Base-by-base conservation (phyloP, 163 green algal species). In the Scenedesmus sp. region DNA sequence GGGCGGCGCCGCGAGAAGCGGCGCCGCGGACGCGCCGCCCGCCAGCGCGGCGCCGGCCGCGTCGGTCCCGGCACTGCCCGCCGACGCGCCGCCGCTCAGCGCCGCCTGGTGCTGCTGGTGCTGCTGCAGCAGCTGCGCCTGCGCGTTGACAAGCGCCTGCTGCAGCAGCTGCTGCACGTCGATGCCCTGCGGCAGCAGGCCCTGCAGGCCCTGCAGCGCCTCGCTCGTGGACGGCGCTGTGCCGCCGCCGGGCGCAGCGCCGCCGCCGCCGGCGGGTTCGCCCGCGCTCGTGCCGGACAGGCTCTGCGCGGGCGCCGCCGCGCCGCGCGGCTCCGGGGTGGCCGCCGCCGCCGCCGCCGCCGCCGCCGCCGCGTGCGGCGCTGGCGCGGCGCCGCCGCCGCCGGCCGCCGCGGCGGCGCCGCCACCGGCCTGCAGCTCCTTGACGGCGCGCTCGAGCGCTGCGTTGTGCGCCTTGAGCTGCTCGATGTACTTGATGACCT, bases 401-500 rank as follows among this genome's bases (percentile, higher is more conserved):
- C n/a, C 14, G 13, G n/a, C n/a, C n/a, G n/a, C n/a, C 9, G 29
- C 51, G 26, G 0, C 31, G n/a, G 34, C 34, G 17, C 44, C 18
- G 4, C 20, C 53, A 17, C 39, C 56, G 36, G 34, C 24, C 31
- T 54, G 34, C 50, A 65, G 2, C 6, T 73, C 60, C n/a, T 45
- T 44, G 17, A 81, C 48, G 28, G 79, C 65, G 20, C 42, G 39
- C 54, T 96, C 88, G 18, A 96, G 85, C 20, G 93, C 85, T 4
- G 54, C 18, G n/a, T 89, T 81, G 3, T 86, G 84, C 26, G 42
- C 47, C 81, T 93, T 86, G 22, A 97, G 79, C 13, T 44, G 5
- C 47, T 91, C 75, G 24, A 97, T 88, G 67, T 95, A 95, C 60
- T 81, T 84, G 54, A 95, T 89, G 13, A 95, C 88, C 75, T 96